phyloP scores from a whole-genome alignment of 2,329 filamentous ascomycete species.

The Coleophoma crateriformis region DNA sequence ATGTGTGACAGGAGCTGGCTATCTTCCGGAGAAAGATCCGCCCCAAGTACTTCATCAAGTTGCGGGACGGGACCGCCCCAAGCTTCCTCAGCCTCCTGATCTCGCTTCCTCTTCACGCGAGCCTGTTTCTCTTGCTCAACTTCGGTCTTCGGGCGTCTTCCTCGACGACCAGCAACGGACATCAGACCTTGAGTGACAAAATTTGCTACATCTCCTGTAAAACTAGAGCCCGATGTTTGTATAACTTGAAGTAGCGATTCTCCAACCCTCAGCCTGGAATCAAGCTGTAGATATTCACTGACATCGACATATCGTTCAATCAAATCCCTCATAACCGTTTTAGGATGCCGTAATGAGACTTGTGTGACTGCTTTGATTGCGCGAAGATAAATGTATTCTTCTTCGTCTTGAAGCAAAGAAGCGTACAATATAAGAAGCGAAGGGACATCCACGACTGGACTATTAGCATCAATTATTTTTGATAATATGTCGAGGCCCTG shows the following conservation, averaged over 20 bases:
- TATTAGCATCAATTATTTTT: slow-evolving; percentile 46
- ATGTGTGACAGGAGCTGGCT: slow-evolving; percentile 52
- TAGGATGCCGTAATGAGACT: slow-evolving; percentile 56
- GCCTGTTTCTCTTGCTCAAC: slow-evolving; percentile 47
- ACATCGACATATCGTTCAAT: slow-evolving; percentile 64
- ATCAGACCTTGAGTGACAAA: slow-evolving; percentile 54
- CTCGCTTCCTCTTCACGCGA: slow-evolving; percentile 40
- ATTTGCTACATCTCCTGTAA: slow-evolving; percentile 46
- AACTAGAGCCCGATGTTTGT: slow-evolving; percentile 52
- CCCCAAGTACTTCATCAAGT: slow-evolving; percentile 31
- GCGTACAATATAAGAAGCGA: slow-evolving; percentile 58
- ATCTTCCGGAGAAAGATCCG: slow-evolving; percentile 12
- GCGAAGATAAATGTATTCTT: slow-evolving; percentile 68
- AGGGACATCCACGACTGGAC: slow-evolving; percentile 60
- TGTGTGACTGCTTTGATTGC: slow-evolving; percentile 58
- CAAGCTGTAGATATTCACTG: slow-evolving; percentile 50
- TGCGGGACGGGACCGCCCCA: slow-evolving; percentile 50
- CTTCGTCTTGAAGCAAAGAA: slow-evolving; percentile 57
- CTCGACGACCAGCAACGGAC: slow-evolving; percentile 58
- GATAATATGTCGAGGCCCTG: slow-evolving; percentile 60
- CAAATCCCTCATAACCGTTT: slow-evolving; percentile 55
- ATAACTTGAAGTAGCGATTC: slow-evolving; percentile 62
- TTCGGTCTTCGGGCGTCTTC: slow-evolving; percentile 53
- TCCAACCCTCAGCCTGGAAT: slow-evolving; percentile 62
- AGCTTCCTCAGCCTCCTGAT: slow-evolving; percentile 44